Percentiles rank a stretch among this genome's conserved stretches.
These are phyloP conservation scores for Pisolithus tinctorius DNA, from an alignment of 768 basidiomycete species.

Conservation along the genomic window DNA sequence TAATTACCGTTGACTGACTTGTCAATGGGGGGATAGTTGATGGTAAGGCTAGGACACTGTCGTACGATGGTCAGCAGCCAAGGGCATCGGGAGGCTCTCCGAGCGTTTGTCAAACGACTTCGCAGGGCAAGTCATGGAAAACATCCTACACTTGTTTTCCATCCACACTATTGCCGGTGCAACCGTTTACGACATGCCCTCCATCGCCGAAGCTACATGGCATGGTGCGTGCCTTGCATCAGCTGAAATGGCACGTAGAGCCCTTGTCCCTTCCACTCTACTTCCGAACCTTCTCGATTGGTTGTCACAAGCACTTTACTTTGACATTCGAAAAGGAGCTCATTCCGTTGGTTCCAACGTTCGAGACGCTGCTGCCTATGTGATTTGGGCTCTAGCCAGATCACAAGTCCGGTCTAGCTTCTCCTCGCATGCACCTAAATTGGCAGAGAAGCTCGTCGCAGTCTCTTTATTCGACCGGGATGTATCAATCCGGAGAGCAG, in stretches of 20 bases:
- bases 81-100: slow-evolving; percentile 80
- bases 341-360: slow-evolving; percentile 94
- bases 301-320: slow-evolving; percentile 82
- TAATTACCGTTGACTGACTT: slow-evolving; percentile 26
- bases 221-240: slow-evolving; percentile 91
- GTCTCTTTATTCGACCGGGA: slow-evolving; percentile 90
- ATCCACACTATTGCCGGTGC: slow-evolving; percentile 65
- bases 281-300: slow-evolving; percentile 67
- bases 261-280: slow-evolving; percentile 52
- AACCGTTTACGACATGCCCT: slow-evolving; percentile 62
- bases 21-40: neutral
- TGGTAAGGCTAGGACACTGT: slow-evolving; percentile 70
- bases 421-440: slow-evolving; percentile 49
- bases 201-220: slow-evolving; percentile 84
- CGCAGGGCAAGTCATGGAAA: slow-evolving; percentile 75
- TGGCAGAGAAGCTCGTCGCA: slow-evolving; percentile 68
- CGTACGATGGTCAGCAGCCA: slow-evolving; percentile 92
- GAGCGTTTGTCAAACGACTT: slow-evolving; percentile 74
- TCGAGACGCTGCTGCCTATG: slow-evolving; percentile 91
- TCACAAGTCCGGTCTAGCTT: slow-evolving; percentile 57
- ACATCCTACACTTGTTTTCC: slow-evolving; percentile 66
- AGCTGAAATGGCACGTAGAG: slow-evolving; percentile 87
- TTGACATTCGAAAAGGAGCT: slow-evolving; percentile 86
- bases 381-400: slow-evolving; percentile 90
- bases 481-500: slow-evolving; percentile 88